Conservation (phyloP, 2,329 filamentous ascomycete genomes). For the Zasmidium angulare region DNA sequence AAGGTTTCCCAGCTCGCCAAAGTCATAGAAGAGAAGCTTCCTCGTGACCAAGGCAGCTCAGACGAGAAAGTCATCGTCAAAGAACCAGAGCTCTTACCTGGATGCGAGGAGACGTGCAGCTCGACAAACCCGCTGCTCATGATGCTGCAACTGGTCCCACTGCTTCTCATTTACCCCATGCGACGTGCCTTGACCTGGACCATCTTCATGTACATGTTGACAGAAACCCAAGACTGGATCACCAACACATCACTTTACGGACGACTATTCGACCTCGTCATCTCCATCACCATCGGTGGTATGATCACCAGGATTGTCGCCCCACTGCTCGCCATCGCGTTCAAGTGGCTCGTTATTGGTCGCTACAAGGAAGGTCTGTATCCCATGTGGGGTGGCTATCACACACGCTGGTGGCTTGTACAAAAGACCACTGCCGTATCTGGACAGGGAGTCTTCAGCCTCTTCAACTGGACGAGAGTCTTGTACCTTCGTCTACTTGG, state of each 20-base stretch:
- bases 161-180: conserved; percentile 52
- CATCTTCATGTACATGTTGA: conserved; percentile 51
- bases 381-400: conserved; percentile 61
- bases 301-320: conserved; percentile 41
- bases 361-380: conserved; percentile 54
- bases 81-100: conserved; percentile 29
- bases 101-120: conserved; percentile 45
- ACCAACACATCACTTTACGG: conserved; percentile 45
- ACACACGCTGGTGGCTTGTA: conserved; percentile 60
- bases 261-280: conserved; percentile 50
- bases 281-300: conserved; percentile 47
- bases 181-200: conserved; percentile 55
- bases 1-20: conserved; percentile 44
- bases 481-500: conserved; percentile 55
- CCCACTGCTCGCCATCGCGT: conserved; percentile 50
- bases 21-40: conserved; percentile 37
- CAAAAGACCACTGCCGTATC: conserved; percentile 54
- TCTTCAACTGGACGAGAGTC: conserved; percentile 41
- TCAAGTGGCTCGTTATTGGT: conserved; percentile 59
- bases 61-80: conserved; percentile 11
- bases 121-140: conserved; percentile 53
- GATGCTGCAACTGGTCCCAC: conserved; percentile 52
- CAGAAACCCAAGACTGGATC: conserved; percentile 41
- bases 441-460: conserved; percentile 49
- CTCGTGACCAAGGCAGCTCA: not conserved